Evolutionary conservation across 2,329 filamentous ascomycete species (phyloP).

Genomic region (Parastagonospora avenae): DNA sequence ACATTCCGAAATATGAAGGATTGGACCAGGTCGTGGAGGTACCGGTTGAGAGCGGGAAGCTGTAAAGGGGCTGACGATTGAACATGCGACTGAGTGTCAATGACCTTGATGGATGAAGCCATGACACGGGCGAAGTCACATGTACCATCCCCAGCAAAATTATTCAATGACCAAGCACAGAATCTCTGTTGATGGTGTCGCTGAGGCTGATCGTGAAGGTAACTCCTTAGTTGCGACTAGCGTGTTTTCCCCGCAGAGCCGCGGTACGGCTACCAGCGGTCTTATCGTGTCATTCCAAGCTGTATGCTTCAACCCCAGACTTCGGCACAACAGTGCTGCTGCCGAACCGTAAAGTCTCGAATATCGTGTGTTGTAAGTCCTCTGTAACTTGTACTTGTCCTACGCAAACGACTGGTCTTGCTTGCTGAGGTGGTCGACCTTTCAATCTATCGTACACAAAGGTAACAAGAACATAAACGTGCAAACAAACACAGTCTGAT

Average conservation of each 20-base stretch:
- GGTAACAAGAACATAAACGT: not conserved
- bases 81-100: no score
- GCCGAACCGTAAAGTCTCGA: not conserved
- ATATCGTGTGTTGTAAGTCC: not conserved
- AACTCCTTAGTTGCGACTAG: not conserved
- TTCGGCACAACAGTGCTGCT: constrained; percentile 20
- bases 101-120: no score
- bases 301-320: constrained; percentile 17
- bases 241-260: constrained; percentile 20
- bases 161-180: not conserved
- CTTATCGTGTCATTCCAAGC: constrained; percentile 22
- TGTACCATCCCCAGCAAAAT: not conserved
- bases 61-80: constrained; percentile 6
- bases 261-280: constrained; percentile 33
- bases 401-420: no score
- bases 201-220: not conserved
- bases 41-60: constrained; percentile 30
- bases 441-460: not conserved
- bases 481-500: no score
- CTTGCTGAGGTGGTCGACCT: no score
- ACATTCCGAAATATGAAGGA: constrained; percentile 81
- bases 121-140: no score
- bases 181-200: not conserved
- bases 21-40: constrained; percentile 90
- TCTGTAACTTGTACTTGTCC: no score